Base-by-base conservation (phyloP, 2,329 filamentous ascomycete species). In the Colletotrichum spaethianum region DNA sequence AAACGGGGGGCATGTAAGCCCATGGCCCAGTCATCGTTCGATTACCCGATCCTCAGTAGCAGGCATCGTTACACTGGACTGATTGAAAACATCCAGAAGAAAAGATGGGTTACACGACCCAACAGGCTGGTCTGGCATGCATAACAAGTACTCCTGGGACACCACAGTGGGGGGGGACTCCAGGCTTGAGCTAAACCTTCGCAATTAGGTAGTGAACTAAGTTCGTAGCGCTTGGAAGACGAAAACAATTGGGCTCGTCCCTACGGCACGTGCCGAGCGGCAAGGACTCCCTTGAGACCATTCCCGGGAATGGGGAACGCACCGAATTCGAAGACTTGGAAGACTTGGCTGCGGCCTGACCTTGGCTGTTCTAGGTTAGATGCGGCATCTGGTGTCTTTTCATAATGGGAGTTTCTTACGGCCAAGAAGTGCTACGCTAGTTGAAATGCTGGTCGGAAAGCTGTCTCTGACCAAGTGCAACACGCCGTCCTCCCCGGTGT, bases 121-220 rank as follows among this genome's bases (percentile, higher is more conserved):
- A 42, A 44, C 65, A 46, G 48, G 44, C 38, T 48, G 65, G 65
- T 46, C 57, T 50, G 28, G 23, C 46, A 53, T 61, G 8, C 46
- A 53, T 20, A 59, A 33, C 44, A 20, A 57, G 33, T 57, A 44
- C 28, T 62, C 36, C 56, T 42, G 23, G 31, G 46, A 11, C 33
- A 36, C 11, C 33, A 36, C 11, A 2, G 2, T 36, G 33, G 33
- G 33, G 33, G 33, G 33, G 2, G 33, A 1, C 33, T 36, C 8
- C 33, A 9, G 11, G 33, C 33, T 1, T 33, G 5, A 33, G 5
- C 64, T 40, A 16, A 16, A 14, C 40, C 40, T 42, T 42, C 12
- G 16, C 16, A 6, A 61, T 42, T 26, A 46, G 38, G 42, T 26
- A 46, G 38, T 42, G 46, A 11, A 23, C 31, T 9, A 23, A 61